Percentiles rank a stretch among this genome's conserved stretches.
Evolutionary conservation across 2,329 filamentous ascomycete genomes (phyloP).

Genomic region (Thelonectria discophora): DNA sequence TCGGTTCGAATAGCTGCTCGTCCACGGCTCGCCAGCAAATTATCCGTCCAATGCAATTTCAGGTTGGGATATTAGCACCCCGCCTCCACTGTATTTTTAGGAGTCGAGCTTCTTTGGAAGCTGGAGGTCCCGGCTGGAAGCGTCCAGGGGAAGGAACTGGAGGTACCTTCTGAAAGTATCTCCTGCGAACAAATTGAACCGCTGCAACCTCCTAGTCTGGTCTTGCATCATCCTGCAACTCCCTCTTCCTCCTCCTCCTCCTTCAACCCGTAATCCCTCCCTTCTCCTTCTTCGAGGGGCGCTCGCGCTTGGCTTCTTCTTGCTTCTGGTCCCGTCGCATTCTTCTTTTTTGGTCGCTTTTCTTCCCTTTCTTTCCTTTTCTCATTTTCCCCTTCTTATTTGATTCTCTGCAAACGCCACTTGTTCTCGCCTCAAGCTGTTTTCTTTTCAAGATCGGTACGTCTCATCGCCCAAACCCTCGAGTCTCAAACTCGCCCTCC

Average conservation of each 20-base stretch:
- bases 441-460: conserved; percentile 11
- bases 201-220: background rate
- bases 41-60: background rate
- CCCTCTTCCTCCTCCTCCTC: conserved; percentile 1
- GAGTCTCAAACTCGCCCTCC: conserved; percentile 22
- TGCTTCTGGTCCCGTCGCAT: conserved; percentile 18
- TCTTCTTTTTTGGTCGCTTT: background rate
- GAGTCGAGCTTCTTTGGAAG: too few species aligned
- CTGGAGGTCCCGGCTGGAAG: too few species aligned
- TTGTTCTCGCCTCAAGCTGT: background rate
- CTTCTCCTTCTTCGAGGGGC: conserved; percentile 13
- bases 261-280: conserved; percentile 12
- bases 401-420: background rate
- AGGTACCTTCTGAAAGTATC: too few species aligned
- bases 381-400: conserved; percentile 7
- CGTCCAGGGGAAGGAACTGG: too few species aligned
- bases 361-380: conserved; percentile 8
- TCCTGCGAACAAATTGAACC: too few species aligned
- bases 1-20: too few species aligned
- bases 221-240: conserved; percentile 24
- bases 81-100: too few species aligned
- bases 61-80: background rate
- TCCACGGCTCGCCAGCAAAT: background rate
- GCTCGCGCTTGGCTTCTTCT: conserved; percentile 17
- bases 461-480: conserved; percentile 27